Percentiles rank a stretch among this genome's conserved stretches.
Conservation (phyloP, 257 asterid species). For the Ilex aquifolium region DNA sequence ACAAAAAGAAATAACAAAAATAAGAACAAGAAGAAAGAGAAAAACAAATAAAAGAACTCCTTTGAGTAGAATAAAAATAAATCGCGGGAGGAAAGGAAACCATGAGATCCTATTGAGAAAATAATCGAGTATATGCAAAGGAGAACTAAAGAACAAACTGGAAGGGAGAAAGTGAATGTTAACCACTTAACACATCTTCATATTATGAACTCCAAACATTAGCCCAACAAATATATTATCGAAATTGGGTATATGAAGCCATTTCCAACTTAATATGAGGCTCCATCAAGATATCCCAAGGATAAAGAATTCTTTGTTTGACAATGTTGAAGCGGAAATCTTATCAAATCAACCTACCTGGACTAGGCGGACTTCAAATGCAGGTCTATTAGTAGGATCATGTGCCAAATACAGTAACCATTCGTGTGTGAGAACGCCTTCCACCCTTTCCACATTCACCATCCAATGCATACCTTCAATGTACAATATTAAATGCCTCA, state of each 20-base stretch:
- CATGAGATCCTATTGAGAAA: neutral
- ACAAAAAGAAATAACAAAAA: too few relatives aligned
- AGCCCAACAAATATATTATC: too few relatives aligned
- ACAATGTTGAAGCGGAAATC: neutral
- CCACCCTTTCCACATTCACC: slow-evolving; percentile 91
- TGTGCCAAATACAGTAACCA: slow-evolving; percentile 72
- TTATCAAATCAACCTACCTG: slow-evolving; percentile 50
- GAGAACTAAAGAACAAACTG: neutral
- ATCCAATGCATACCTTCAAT: slow-evolving; percentile 90
- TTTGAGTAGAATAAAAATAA: neutral
- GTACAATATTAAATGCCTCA: slow-evolving; percentile 13
- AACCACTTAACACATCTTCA: too few relatives aligned
- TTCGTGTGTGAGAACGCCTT: slow-evolving; percentile 89
- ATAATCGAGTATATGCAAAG: neutral
- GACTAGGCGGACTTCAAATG: slow-evolving; percentile 86
- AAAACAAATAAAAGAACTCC: neutral
- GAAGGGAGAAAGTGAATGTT: too few relatives aligned
- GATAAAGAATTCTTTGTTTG: neutral
- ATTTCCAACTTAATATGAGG: neutral
- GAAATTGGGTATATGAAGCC: neutral
- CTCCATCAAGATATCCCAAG: neutral
- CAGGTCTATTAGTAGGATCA: slow-evolving; percentile 88
- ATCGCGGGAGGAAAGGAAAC: neutral
- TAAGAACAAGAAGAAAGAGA: too few relatives aligned
- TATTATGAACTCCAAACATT: too few relatives aligned